phyloP scores from a whole-genome alignment of 1,284 basidiomycete genomes.

The Leccinum angustisporum region DNA sequence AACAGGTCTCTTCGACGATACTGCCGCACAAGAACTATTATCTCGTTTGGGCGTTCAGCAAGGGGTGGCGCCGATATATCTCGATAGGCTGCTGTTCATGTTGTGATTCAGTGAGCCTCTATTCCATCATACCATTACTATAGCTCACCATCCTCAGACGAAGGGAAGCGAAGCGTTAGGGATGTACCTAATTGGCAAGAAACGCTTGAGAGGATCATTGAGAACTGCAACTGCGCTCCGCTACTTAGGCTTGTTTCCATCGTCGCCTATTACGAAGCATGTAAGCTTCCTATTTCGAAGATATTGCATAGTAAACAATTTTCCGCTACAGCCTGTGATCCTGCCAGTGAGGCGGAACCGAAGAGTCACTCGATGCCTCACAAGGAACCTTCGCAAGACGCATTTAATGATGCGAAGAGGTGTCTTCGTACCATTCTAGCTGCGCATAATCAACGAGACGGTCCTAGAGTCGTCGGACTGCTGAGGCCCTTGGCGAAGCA shows the following conservation, averaged over 20 bases:
- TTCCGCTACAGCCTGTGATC: conserved; percentile 12
- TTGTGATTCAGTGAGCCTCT: conserved; percentile 24
- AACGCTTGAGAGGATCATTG: conserved; percentile 14
- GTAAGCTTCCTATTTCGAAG: conserved; percentile 8
- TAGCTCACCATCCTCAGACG: conserved; percentile 11
- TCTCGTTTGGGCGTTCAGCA: conserved; percentile 7
- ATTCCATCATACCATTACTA: background rate
- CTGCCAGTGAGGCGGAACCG: background rate
- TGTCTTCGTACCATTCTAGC: conserved; percentile 14
- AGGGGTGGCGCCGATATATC: conserved; percentile 21
- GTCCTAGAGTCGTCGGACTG: conserved; percentile 26
- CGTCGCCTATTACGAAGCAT: conserved; percentile 29
- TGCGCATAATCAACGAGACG: conserved; percentile 15
- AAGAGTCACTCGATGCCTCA: background rate
- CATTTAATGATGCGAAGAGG: conserved; percentile 11
- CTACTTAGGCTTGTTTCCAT: conserved; percentile 26
- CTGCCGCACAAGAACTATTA: conserved; percentile 20
- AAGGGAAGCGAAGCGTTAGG: conserved; percentile 24
- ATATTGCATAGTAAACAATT: background rate
- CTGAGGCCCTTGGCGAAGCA: conserved; percentile 23
- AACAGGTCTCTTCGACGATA: conserved; percentile 25
- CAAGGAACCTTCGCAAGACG: background rate
- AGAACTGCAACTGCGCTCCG: conserved; percentile 1
- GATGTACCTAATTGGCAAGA: conserved; percentile 11
- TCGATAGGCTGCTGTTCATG: conserved; percentile 33